Base-by-base conservation (phyloP, 495 filamentous ascomycete genomes). In the Penicillium bialowiezense region DNA sequence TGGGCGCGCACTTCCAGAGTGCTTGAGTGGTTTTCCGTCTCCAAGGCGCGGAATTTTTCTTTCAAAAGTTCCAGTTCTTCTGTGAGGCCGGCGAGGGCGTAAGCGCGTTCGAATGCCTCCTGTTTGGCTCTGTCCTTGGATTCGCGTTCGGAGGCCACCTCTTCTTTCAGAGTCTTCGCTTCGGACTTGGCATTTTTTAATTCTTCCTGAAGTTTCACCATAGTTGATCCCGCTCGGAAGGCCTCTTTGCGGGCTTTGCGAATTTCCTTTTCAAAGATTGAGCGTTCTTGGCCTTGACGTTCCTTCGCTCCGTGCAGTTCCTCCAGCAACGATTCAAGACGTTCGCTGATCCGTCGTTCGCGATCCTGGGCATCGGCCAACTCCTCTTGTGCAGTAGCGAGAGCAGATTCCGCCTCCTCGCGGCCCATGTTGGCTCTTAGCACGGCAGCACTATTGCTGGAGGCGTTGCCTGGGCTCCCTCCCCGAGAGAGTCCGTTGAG, bases 251-350 rank as follows among this genome's bases (percentile, higher is more conserved):
- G 75, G n/a, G 85, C 81, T 39, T 86, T 82, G 37, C 87, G 73
- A 29, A 92, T 83, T 62, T 95, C 90, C 58, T 93, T 95, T 66
- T 95, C 89, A 72, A 87, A 92, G 20, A 90, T 67, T 18, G 81
- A 62, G 62, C 86, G 76, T 46, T 88, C 84, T 59, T 90, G 84
- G 13, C 77, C 79, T 55, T 89, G 79, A 12, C 84, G 84, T 60
- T 92, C 87, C 70, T 92, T 91, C 13, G 79, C 73, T 17, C 80
- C 74, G 26, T 86, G 83, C 35, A 89, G 78, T 57, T 89, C 88
- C 67, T 92, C 90, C 76, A 91, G 82, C 10, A 91, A 73, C 34
- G 77, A 81, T 58, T 95, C 90, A 18, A 93, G 65, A 56, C 89
- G 75, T 67, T 91, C 88, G 15, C 81, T 85, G 7, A 91, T 87